Percentiles rank a stretch among this genome's conserved stretches.
phyloP scores from a whole-genome alignment of 192 early-diverging fungal genomes.

The Coemansia sp. region DNA sequence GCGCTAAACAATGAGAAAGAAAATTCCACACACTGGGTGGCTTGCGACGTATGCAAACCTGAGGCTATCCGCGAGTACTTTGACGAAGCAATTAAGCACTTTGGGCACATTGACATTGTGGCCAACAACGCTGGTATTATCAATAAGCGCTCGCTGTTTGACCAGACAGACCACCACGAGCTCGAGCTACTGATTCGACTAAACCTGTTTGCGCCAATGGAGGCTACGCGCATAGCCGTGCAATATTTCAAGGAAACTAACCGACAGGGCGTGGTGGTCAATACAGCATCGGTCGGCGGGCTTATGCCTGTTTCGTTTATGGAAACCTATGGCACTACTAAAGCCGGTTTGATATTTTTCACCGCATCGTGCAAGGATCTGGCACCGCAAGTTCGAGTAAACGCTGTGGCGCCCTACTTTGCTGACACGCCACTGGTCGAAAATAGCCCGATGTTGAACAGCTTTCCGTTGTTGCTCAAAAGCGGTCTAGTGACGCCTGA shows the following conservation, averaged over 20 bases:
- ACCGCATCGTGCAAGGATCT: slow-evolving; percentile 50
- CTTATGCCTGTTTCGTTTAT: slow-evolving; percentile 56
- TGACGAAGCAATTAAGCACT: slow-evolving; percentile 50
- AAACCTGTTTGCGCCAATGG: slow-evolving; percentile 74
- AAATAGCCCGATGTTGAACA: slow-evolving; percentile 29
- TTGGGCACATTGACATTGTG: slow-evolving; percentile 60
- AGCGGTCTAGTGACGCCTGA: slow-evolving; percentile 41
- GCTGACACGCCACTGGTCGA: slow-evolving; percentile 58
- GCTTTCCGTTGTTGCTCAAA: slow-evolving; percentile 31
- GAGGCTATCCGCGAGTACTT: slow-evolving; percentile 42
- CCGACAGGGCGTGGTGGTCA: slow-evolving; percentile 64
- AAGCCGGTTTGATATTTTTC: slow-evolving; percentile 71
- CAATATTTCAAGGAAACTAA: slow-evolving; percentile 56
- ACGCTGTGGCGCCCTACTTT: slow-evolving; percentile 65
- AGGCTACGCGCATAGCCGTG: slow-evolving; percentile 71
- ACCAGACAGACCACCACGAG: slow-evolving; percentile 55
- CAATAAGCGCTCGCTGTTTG: slow-evolving; percentile 51
- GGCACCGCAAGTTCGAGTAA: slow-evolving; percentile 58
- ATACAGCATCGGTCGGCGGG: slow-evolving; percentile 74
- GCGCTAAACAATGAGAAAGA: slow-evolving; percentile 16
- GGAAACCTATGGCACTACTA: slow-evolving; percentile 76
- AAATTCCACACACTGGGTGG: slow-evolving; percentile 16
- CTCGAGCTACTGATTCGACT: slow-evolving; percentile 63
- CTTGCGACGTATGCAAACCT: slow-evolving; percentile 51
- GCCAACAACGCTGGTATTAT: slow-evolving; percentile 67